phyloP scores from a whole-genome alignment of 345 rosid genomes.

The Dipteronia dyeriana region DNA sequence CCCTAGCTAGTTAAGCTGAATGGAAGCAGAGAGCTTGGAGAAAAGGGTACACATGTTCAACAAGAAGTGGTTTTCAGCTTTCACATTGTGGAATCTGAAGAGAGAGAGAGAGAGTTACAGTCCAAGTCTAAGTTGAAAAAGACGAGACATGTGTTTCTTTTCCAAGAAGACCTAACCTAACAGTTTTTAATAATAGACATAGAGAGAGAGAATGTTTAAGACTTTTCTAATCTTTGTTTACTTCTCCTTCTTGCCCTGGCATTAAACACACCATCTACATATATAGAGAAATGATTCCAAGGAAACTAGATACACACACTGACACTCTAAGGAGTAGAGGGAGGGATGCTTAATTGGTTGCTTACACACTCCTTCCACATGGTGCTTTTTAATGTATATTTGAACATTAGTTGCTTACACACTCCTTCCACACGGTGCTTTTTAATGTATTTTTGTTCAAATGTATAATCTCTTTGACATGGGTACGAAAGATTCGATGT shows the following conservation, averaged over 20 bases:
- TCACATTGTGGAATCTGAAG: slow-evolving; percentile 9
- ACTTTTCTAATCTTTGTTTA: background rate
- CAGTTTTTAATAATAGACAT: background rate
- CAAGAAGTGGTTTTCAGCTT: slow-evolving; percentile 7
- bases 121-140: slow-evolving; percentile 24
- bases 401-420: too few relatives aligned
- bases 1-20: background rate
- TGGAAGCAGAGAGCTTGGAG: background rate
- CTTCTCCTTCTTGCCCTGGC: too few relatives aligned
- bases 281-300: too few relatives aligned
- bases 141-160: slow-evolving; percentile 50
- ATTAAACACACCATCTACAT: too few relatives aligned
- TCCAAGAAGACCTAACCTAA: slow-evolving; percentile 32
- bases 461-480: too few relatives aligned
- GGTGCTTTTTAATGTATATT: too few relatives aligned
- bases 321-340: too few relatives aligned
- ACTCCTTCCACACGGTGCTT: too few relatives aligned
- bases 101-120: background rate
- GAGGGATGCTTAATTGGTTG: too few relatives aligned
- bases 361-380: too few relatives aligned
- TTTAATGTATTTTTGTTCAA: accelerated
- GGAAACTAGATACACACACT: too few relatives aligned
- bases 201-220: slow-evolving; percentile 12
- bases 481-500: too few relatives aligned
- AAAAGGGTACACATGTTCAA: background rate